Evolutionary conservation across 352 stramenopile species (phyloP), one percentile per base, ranked within the genome.

Genomic region (Phytophthora brassicae): DNA sequence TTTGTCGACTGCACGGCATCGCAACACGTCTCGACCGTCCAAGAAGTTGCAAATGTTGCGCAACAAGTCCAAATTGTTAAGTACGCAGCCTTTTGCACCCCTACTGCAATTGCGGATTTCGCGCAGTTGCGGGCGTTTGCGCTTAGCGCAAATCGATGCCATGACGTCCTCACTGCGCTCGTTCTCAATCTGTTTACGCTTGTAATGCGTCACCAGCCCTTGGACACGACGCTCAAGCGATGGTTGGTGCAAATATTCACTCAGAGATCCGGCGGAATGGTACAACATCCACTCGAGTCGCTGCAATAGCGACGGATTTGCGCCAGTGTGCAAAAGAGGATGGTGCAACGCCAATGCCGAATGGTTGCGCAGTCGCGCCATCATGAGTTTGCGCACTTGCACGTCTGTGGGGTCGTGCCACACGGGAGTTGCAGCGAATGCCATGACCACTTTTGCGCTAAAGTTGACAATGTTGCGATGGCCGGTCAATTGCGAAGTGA

Each of bases 281-380:
- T 87, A 92, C 23, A 92, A 63, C 76, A 89, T 88, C 70, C 83
- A 85, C 60, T 92, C 84, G 53, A 92, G 78, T 0, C 84, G 77
- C 52, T 87, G 84, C 51, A 90, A 56, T 28, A 92, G 72, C 17
- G 80, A 82, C 36, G 75, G 76, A 59, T 76, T 64, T 1, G 48
- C 51, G 17, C 58, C 48, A 9, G 54, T 64, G 39, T 68, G 64
- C 26, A 75, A 48, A 12, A 75, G 55, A 6, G 68, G 58, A 35
- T 75, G 63, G 45, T 74, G 72, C 14, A 65, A 54, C 3, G 67
- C 53, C 11, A 80, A 38, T 12, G 63, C 59, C 11, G 72, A 61
- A 26, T 80, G 72, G 23, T 56, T 70, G 8, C 66, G 75, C 11
- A 87, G 69, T 16, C 66, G 63, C 14, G 44, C 63, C 69, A 87